Percentiles rank a stretch among this genome's conserved stretches.
phyloP scores from a whole-genome alignment of 1,284 basidiomycete species.

The Calocybe gambosa region DNA sequence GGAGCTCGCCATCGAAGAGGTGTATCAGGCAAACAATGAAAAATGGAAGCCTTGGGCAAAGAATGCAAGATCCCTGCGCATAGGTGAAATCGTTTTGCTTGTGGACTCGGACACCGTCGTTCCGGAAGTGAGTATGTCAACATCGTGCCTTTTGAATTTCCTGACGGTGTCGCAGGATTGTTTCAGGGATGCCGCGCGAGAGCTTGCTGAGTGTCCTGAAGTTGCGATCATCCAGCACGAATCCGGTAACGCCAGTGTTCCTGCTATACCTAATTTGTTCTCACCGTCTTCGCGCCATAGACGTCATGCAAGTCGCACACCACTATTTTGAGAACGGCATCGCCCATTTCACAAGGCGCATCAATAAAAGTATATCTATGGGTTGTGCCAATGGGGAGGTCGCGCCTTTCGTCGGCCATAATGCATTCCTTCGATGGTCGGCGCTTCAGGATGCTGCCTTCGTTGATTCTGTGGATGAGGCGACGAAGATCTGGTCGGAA shows the following conservation, averaged over 20 bases:
- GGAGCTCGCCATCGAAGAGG: slow-evolving; percentile 62
- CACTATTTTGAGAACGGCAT: slow-evolving; percentile 87
- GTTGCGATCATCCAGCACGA: slow-evolving; percentile 84
- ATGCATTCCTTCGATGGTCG: slow-evolving; percentile 84
- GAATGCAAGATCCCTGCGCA: slow-evolving; percentile 54
- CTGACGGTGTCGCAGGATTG: slow-evolving; percentile 43
- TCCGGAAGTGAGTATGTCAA: slow-evolving; percentile 55
- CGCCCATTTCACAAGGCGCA: slow-evolving; percentile 75
- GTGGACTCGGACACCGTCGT: slow-evolving; percentile 84
- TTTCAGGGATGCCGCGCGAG: slow-evolving; percentile 79
- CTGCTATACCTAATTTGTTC: slow-evolving; percentile 15
- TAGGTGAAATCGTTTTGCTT: slow-evolving; percentile 67
- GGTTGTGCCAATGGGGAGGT: slow-evolving; percentile 79
- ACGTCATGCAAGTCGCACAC: slow-evolving; percentile 80
- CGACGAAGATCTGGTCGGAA: slow-evolving; percentile 77
- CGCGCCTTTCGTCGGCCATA: slow-evolving; percentile 85
- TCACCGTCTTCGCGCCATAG: slow-evolving; percentile 27
- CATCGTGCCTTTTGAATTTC: slow-evolving; percentile 17
- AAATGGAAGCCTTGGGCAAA: slow-evolving; percentile 59
- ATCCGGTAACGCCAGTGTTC: slow-evolving; percentile 46
- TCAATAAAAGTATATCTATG: slow-evolving; percentile 75
- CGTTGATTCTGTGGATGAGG: slow-evolving; percentile 57
- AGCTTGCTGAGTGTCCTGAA: slow-evolving; percentile 74
- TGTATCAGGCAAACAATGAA: slow-evolving; percentile 42
- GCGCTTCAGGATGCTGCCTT: slow-evolving; percentile 80